phyloP scores from a whole-genome alignment of 805 yeast species.

The Komagataella pseudopastoris region DNA sequence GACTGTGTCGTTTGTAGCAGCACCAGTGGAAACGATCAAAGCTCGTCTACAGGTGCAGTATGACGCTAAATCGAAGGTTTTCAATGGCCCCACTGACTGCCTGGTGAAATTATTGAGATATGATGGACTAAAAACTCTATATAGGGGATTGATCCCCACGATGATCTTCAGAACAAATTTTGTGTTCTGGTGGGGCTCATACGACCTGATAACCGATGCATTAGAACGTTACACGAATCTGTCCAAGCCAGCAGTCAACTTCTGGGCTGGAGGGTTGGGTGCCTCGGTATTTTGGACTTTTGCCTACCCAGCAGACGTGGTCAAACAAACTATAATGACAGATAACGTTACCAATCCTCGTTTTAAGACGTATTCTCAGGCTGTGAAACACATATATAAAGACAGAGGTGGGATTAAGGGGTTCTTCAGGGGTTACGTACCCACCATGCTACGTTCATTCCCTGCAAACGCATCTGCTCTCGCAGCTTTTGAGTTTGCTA shows the following conservation, averaged over 20 bases:
- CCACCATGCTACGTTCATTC: constrained; percentile 70
- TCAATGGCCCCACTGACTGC: constrained; percentile 75
- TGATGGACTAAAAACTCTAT: constrained; percentile 60
- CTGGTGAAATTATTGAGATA: constrained; percentile 39
- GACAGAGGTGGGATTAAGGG: constrained; percentile 51
- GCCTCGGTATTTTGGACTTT: constrained; percentile 83
- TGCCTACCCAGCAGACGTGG: constrained; percentile 83
- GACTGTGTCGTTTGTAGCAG: constrained; percentile 93
- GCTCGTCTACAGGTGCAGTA: constrained; percentile 86
- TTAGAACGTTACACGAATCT: constrained; percentile 51
- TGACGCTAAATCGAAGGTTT: constrained; percentile 54
- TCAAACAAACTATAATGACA: constrained; percentile 75
- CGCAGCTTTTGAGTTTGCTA: constrained; percentile 79
- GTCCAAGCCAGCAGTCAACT: constrained; percentile 61
- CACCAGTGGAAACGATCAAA: constrained; percentile 83
- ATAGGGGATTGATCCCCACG: constrained; percentile 75
- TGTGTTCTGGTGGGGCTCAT: constrained; percentile 90
- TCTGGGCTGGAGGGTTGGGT: constrained; percentile 85
- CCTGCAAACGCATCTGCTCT: constrained; percentile 93
- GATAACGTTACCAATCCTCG: constrained; percentile 63
- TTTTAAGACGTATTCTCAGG: constrained; percentile 58
- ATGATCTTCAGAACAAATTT: constrained; percentile 81
- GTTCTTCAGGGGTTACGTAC: constrained; percentile 70
- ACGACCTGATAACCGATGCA: constrained; percentile 62
- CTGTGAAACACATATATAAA: constrained; percentile 53